Evolutionary conservation across 768 basidiomycete genomes (phyloP), one percentile per base, ranked within the genome.

Genomic region (Sarcodon sp.): DNA sequence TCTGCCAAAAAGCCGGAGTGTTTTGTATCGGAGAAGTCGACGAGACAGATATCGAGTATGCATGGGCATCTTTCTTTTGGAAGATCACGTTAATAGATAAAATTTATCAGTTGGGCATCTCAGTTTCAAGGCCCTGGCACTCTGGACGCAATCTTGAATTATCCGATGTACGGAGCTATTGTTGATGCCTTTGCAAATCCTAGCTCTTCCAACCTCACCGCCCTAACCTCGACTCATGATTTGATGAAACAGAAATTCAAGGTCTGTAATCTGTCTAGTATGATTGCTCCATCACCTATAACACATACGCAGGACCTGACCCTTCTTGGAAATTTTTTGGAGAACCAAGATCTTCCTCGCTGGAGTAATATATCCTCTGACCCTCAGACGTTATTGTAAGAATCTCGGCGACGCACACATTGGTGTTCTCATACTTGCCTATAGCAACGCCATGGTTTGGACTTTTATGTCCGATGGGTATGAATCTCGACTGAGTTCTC

Each of bases 21-120:
- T 90, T 84, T 65, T 90, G 85, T 57, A 82, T 90, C 47, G 90
- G 90, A 36, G 88, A 91, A 64, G 83, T 92, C 43, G 78, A 76
- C 50, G 73, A 71, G 41, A 59, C 66, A 46, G 66, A 79, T 45
- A 62, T 78, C 43, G 62, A 68, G 80, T 82, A 58, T 35, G 59
- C 34, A 16, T 15, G 15, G 34, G 27, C 39, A 27, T 33, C 48
- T 57, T 66, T 33, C 55, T 57, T 10, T 4, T 18, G 16, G 18
- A 44, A 18, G 33, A 27, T 34, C 35, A 44, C 43, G 51, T 53
- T 51, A 64, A 66, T 16, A 21, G 36, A 44, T 13, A 43, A 16
- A 35, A 50, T 16, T 35, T 6, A 34, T n/a, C 52, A 83, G 81
- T 33, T 60, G 68, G 6, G 70, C 75, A 18, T 70, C 83, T 3